Evolutionary conservation across 1,139 yeast genomes (phyloP).

Genomic region (Blastobotrys niveus): DNA sequence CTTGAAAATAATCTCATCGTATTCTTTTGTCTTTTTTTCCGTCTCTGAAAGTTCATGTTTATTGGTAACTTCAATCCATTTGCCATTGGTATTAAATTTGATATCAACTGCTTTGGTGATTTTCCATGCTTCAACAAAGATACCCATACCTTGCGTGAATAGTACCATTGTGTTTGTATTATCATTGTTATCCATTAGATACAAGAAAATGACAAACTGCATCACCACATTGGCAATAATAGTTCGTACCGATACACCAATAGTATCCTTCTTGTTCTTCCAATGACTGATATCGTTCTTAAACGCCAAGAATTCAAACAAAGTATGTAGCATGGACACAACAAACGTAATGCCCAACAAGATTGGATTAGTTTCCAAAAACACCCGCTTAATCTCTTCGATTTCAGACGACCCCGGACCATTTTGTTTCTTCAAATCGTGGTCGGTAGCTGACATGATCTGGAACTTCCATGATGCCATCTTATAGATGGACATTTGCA

Average conservation of each 20-base stretch:
- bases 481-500: conserved; percentile 32
- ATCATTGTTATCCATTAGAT: conserved; percentile 38
- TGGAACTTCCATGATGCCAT: conserved; percentile 34
- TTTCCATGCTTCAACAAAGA: conserved; percentile 41
- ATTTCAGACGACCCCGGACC: conserved; percentile 31
- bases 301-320: conserved; percentile 39
- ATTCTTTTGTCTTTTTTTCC: conserved; percentile 39
- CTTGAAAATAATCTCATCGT: conserved; percentile 39
- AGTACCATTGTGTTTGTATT: conserved; percentile 38
- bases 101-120: conserved; percentile 37
- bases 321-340: conserved; percentile 36
- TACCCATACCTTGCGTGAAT: conserved; percentile 38
- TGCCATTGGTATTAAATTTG: conserved; percentile 20
- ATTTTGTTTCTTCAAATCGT: conserved; percentile 31
- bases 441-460: conserved; percentile 28
- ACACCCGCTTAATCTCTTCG: conserved; percentile 36
- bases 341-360: conserved; percentile 32
- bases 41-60: conserved; percentile 36
- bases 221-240: conserved; percentile 40
- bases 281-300: conserved; percentile 40
- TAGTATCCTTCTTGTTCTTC: conserved; percentile 37
- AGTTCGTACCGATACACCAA: conserved; percentile 38
- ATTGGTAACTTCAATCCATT: conserved; percentile 29
- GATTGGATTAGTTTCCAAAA: conserved; percentile 38
- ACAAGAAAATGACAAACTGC: conserved; percentile 38